Percentiles rank a stretch among this genome's conserved stretches.
These are phyloP conservation scores for Fraxinus latifolia DNA, from an alignment of 305 asterid species.

Conservation along the genomic window DNA sequence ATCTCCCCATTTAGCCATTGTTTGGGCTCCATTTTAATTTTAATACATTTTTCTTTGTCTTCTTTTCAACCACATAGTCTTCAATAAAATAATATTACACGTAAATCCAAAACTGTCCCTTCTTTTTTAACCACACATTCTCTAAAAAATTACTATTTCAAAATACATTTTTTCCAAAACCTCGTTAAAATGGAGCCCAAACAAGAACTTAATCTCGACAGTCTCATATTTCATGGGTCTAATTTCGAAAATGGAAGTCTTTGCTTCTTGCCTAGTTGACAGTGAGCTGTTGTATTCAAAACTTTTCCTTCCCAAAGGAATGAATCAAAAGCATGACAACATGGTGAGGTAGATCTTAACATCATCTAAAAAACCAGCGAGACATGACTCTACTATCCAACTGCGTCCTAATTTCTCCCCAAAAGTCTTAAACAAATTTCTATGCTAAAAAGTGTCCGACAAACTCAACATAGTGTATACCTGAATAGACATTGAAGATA, in stretches of 20 bases:
- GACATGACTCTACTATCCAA: neutral
- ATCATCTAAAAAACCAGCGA: neutral
- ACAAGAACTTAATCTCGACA: neutral
- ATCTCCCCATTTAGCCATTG: neutral
- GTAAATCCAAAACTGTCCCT: neutral
- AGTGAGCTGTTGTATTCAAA: neutral
- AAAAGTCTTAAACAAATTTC: neutral
- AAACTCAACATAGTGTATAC: constrained; percentile 31
- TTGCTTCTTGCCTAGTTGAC: neutral
- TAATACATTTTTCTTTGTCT: neutral
- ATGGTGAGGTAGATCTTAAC: neutral
- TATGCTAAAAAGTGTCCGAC: neutral
- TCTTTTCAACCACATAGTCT: neutral
- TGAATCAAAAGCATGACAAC: neutral
- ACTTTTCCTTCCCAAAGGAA: neutral
- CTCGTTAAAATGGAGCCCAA: neutral
- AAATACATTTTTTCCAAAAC: neutral
- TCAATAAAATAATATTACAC: neutral
- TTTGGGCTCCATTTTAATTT: neutral
- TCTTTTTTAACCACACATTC: neutral
- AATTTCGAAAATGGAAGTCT: neutral
- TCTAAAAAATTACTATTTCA: neutral
- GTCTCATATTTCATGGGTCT: neutral
- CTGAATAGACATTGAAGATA: constrained; percentile 96
- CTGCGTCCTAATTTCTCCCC: constrained; percentile 6